phyloP scores from a whole-genome alignment of 2,329 filamentous ascomycete genomes.

The Phaeomoniella chlamydospora region DNA sequence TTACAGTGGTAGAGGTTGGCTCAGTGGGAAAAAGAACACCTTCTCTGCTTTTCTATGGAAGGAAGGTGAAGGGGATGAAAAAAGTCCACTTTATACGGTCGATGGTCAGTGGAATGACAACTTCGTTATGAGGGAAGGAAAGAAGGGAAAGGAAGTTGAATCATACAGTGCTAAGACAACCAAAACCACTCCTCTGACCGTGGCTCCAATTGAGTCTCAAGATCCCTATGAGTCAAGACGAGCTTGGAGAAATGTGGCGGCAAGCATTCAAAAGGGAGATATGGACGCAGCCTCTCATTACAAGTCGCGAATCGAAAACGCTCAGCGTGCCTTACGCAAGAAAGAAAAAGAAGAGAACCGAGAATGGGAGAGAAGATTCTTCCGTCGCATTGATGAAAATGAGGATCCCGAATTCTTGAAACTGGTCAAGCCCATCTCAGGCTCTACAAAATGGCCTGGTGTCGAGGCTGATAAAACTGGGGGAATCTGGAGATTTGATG shows the following conservation, averaged over 20 bases:
- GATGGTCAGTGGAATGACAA: constrained; percentile 61
- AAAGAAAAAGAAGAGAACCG: constrained; percentile 60
- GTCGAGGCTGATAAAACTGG: constrained; percentile 52
- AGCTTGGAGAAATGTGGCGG: constrained; percentile 78
- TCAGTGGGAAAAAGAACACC: constrained; percentile 90
- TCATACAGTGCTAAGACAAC: constrained; percentile 41
- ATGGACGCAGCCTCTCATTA: constrained; percentile 67
- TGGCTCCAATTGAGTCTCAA: constrained; percentile 65
- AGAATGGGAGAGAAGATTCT: constrained; percentile 77
- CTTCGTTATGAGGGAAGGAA: constrained; percentile 17
- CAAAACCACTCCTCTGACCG: constrained; percentile 48
- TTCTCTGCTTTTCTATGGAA: constrained; percentile 64
- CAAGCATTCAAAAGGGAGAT: constrained; percentile 67
- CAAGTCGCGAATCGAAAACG: constrained; percentile 84
- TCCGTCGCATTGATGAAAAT: constrained; percentile 27
- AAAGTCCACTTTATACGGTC: constrained; percentile 61
- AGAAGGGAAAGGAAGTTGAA: constrained; percentile 31
- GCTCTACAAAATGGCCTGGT: constrained; percentile 20
- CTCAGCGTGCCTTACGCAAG: constrained; percentile 63
- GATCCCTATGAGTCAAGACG: constrained; percentile 77
- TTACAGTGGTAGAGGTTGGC: constrained; percentile 86
- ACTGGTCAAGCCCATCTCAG: constrained; percentile 25
- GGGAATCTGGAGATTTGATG: constrained; percentile 56
- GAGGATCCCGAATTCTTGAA: constrained; percentile 22
- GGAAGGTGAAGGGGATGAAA: constrained; percentile 43